Base-by-base conservation (phyloP, 1,284 basidiomycete genomes). In the Sutorius eximius region DNA sequence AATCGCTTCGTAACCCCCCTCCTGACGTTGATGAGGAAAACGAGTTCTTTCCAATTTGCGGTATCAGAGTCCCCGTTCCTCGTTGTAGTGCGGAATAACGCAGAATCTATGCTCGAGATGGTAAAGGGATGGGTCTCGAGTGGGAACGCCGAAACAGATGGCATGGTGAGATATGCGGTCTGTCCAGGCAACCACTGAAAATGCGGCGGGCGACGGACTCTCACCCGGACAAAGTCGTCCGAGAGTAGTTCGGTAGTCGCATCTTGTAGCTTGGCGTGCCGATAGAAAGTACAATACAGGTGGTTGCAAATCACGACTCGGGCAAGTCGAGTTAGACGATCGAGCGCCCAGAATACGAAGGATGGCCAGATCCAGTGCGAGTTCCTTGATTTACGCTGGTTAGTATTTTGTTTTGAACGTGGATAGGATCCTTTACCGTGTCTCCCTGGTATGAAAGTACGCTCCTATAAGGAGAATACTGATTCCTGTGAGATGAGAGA, bases 311-410 rank as follows among this genome's bases (percentile, higher is more conserved):
- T 57, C 45, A 82, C 58, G 7, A 87, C 66, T 16, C 84, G 80
- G 11, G 75, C 55, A 16, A 77, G 22, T 13, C 85, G 81, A 51
- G 85, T 60, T 37, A 79, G 53, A 27, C 86, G 80, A 65, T 89
- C 87, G 45, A 86, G 65, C 0, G 73, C 84, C 86, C 86, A 90
- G 33, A 88, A 66, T 59, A 86, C 70, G 69, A 86, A 77, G 2
- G 77, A 75, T 5, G 85, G 83, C 81, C 81, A 82, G 29, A 82
- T 62, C 58, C 78, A 80, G 55, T 70, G 58, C 3, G 65, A 57
- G 22, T 65, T 61, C 16, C 61, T 61, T 10, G 1, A 50, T 40
- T 18, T 29, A 24, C 1, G 10, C 18, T 15, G 12, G 54, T 53
- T 55, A 49, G 13, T 30, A n/a, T 29, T 27, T 5, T 15, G 15